Conservation (phyloP, 805 yeast species). For the Saturnispora sekii region DNA sequence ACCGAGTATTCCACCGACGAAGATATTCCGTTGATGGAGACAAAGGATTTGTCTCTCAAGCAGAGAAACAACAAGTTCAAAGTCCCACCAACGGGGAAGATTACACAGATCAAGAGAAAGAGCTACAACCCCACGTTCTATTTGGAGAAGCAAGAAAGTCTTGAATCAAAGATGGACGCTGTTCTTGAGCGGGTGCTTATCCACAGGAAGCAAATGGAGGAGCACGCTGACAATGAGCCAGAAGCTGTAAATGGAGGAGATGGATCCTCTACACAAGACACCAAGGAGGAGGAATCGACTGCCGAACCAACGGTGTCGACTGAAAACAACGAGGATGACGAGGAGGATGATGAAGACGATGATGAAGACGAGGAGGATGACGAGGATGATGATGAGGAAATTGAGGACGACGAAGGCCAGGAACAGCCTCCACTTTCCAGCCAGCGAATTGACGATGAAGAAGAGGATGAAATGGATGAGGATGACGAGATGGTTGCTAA, state of each 20-base stretch:
- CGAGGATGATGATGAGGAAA: slow-evolving; percentile 24
- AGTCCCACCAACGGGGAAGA: slow-evolving; percentile 86
- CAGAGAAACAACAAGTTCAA: slow-evolving; percentile 67
- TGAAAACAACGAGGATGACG: slow-evolving; percentile 16
- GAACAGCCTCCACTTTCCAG: slow-evolving; percentile 1
- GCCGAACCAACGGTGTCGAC: slow-evolving; percentile 21
- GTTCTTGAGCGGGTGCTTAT: not conserved
- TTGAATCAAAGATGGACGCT: slow-evolving; percentile 7
- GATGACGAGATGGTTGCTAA: slow-evolving; percentile 5
- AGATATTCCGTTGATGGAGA: slow-evolving; percentile 59
- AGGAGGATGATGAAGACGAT: slow-evolving; percentile 27
- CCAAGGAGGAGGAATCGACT: slow-evolving; percentile 18
- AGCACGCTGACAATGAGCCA: slow-evolving; percentile 47
- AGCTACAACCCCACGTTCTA: slow-evolving; percentile 44
- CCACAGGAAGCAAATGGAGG: not conserved
- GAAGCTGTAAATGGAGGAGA: slow-evolving; percentile 20
- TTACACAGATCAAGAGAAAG: slow-evolving; percentile 59
- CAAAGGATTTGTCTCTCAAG: slow-evolving; percentile 76
- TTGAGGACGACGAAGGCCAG: slow-evolving; percentile 21
- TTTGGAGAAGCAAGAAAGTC: slow-evolving; percentile 31
- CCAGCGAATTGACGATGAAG: slow-evolving; percentile 6
- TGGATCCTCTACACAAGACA: slow-evolving; percentile 10
- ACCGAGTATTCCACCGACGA: slow-evolving; percentile 24
- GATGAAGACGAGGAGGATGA: slow-evolving; percentile 24
- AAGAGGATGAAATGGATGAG: slow-evolving; percentile 8